A percentile compares a stretch with the other conserved stretches of the same genome.
Conservation (phyloP, 768 basidiomycete species). For the Sarcomyxa edulis region DNA sequence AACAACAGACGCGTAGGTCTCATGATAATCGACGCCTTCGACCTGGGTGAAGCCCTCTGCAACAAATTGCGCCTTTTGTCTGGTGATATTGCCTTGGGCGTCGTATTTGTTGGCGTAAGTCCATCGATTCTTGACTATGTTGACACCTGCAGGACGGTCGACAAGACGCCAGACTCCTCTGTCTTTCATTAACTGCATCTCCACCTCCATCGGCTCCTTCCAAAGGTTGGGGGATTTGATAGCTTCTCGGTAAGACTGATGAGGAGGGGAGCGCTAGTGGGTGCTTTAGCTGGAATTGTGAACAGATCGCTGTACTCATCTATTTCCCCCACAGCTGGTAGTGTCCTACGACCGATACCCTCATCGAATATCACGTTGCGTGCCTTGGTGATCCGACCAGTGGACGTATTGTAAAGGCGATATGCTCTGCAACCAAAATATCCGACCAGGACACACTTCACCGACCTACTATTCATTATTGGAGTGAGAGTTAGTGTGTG, state of each 20-base stretch:
- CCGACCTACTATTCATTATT: no score
- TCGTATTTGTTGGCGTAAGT: conserved; percentile 24
- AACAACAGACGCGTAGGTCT: conserved; percentile 10
- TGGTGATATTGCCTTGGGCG: conserved; percentile 14
- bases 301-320: no score
- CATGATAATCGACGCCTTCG: conserved; percentile 10
- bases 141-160: conserved; percentile 6
- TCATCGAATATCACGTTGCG: no score
- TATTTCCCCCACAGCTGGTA: no score
- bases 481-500: no score
- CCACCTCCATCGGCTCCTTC: conserved; percentile 12
- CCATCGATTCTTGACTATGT: conserved; percentile 14
- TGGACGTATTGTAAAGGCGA: no score
- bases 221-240: conserved; percentile 12
- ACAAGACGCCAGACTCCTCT: conserved; percentile 14
- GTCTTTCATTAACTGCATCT: conserved; percentile 14
- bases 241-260: conserved; percentile 16
- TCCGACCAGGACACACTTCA: no score
- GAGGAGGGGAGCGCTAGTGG: conserved; percentile 4
- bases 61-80: conserved; percentile 19
- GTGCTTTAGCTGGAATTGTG: not conserved
- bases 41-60: conserved; percentile 22
- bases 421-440: no score
- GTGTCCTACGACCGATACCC: no score
- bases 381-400: no score